phyloP scores from a whole-genome alignment of 805 yeast genomes.

The Tetrapisispora arboricola region DNA sequence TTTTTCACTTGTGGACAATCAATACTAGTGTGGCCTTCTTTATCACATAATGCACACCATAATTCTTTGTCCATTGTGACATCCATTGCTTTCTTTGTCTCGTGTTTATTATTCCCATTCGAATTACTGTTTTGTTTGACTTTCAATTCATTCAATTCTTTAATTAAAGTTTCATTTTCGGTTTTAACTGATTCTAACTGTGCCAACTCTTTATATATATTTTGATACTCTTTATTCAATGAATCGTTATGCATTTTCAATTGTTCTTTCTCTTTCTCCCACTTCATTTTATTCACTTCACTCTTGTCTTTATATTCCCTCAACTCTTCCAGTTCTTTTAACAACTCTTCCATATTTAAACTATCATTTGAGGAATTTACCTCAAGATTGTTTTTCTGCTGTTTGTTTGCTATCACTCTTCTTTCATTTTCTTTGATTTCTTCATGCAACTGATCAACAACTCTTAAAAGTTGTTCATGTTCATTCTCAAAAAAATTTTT shows the following conservation, averaged over 20 bases:
- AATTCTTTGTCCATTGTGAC: conserved; percentile 63
- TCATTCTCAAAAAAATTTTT: conserved; percentile 22
- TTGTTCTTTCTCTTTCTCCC: conserved; percentile 23
- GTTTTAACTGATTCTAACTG: not conserved
- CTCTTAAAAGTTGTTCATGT: conserved; percentile 25
- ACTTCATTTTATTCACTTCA: conserved; percentile 12
- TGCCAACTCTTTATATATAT: conserved; percentile 19
- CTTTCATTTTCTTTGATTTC: conserved; percentile 26
- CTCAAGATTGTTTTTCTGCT: not conserved
- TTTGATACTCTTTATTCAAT: conserved; percentile 20
- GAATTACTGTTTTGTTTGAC: conserved; percentile 6
- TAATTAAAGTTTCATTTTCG: conserved; percentile 11
- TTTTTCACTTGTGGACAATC: conserved; percentile 52
- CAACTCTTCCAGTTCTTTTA: conserved; percentile 9
- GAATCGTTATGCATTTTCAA: conserved; percentile 22
- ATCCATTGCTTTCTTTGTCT: conserved; percentile 23
- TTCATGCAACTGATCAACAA: conserved; percentile 24
- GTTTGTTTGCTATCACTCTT: conserved; percentile 5
- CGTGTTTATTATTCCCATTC: not conserved
- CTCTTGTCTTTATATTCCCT: conserved; percentile 8
- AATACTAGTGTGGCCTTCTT: conserved; percentile 76
- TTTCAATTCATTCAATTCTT: conserved; percentile 26
- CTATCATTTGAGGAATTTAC: no score
- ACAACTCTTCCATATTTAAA: conserved; percentile 3
- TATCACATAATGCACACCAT: conserved; percentile 93